Base-by-base conservation (phyloP, 805 yeast species). In the Kuraishia borneana region DNA sequence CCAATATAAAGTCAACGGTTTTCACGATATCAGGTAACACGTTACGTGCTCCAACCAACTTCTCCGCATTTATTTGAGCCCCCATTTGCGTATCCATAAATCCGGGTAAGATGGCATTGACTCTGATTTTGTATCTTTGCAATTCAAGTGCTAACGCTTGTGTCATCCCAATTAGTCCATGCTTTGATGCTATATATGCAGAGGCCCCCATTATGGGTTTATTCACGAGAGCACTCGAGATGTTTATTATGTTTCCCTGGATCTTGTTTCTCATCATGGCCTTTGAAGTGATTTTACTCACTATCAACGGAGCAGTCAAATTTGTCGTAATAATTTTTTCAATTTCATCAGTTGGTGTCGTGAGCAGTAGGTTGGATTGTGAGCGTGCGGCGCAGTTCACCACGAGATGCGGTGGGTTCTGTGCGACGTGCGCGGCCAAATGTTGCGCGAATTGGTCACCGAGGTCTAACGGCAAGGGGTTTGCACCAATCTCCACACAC, bases 71-170 rank as follows among this genome's bases (percentile, higher is more conserved):
- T 7, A 52, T 68, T 1, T 42, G 38, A 6, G 51, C 36, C 0
- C 77, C 78, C 76, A 84, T 83, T 3, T 70, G 81, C 0, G 95
- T 83, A 18, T 54, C 56, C 1, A 77, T 62, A 21, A 82, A 55
- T 0, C 89, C 89, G 0, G 94, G 92, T 14, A 76, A 51, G 1
- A 85, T 51, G 2, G 79, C 61, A 50, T 82, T 82, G 29, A 78
- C 78, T 26, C 83, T 53, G 2, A 84, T 63, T 7, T 61, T 61
- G 23, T 56, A 51, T 1, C 72, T 53, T 10, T 65, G 66, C 39
- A 80, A 47, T 42, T 84, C 95, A 1, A 51, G 43, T 0, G 88
- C 80, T 22, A 82, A 48, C 0, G 77, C 51, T 30, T 60, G 54
- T 0, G 85, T 69, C 43, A 83, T 73, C 3, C 79, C 79, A 32